Base-by-base conservation (phyloP, 2,329 filamentous ascomycete genomes). In the Magnaporthiopsis incrustans region DNA sequence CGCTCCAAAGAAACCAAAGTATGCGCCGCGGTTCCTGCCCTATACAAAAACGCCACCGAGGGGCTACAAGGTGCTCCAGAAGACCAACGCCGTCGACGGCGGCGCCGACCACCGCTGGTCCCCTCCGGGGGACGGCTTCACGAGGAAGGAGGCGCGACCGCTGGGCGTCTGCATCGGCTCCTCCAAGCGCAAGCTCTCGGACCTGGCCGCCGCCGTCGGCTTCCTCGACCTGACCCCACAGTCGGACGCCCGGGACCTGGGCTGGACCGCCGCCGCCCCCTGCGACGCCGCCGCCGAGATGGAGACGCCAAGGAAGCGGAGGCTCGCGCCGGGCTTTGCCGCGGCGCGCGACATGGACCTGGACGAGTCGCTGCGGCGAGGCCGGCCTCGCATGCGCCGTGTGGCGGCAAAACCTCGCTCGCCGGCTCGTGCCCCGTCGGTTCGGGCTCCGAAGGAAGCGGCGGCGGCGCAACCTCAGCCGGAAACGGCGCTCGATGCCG, bases 131-230 rank as follows among this genome's bases (percentile, higher is more conserved):
- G 62, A 63, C 26, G 62, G 57, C 33, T 63, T 63, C 26, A 58
- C 62, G 11, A 18, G 33, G 32, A 25, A 26, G 22, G 62, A 63
- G 35, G 57, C 62, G 11, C 12, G 30, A 5, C 56, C 62, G 8
- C 10, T 44, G 57, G 62, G 62, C 6, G 56, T 38, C 18, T 38
- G 18, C 35, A 59, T 63, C 18, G 53, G 62, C 57, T 59, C 62
- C 57, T 59, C 62, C 6, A 63, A 59, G 57, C 62, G 62, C 32
- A 63, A 63, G 56, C 14, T 44, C 32, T 63, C 61, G 26, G 61
- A 63, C 25, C 26, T 58, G 14, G 33, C 62, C 32, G 58, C 62
- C 22, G 33, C 62, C 3, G 38, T 59, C 14, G 62, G 62, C 27
- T 27, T 59, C 18, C 32, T 63, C 4, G 62, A 63, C 27, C 25